A percentile compares a stretch with the other conserved stretches of the same genome.
These are phyloP conservation scores for Seiridium cupressi DNA, from an alignment of 2,329 filamentous ascomycete genomes.

Conservation along the genomic window DNA sequence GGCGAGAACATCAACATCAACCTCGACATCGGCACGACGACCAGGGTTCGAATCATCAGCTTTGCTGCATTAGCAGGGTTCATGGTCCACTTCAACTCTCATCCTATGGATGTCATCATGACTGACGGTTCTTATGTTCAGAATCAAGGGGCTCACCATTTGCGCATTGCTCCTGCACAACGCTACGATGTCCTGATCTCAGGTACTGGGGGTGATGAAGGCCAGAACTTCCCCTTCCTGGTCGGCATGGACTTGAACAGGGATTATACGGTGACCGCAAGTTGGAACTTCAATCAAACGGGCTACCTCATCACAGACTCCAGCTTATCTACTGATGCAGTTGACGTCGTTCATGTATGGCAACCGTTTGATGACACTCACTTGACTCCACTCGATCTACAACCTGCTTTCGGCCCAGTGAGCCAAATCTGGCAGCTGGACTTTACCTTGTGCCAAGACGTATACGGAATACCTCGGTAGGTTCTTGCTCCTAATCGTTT, in stretches of 20 bases:
- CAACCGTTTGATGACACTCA: conserved; percentile 61
- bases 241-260: conserved; percentile 42
- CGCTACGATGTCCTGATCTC: conserved; percentile 46
- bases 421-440: conserved; percentile 55
- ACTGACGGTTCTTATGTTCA: conserved; percentile 40
- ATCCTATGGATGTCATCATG: conserved; percentile 44
- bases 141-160: conserved; percentile 31
- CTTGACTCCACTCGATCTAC: conserved; percentile 55
- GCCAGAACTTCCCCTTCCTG: conserved; percentile 41
- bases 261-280: conserved; percentile 30
- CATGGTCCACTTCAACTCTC: conserved; percentile 42
- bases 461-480: conserved; percentile 59
- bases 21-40: conserved; percentile 40
- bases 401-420: conserved; percentile 48
- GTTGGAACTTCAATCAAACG: conserved; percentile 39
- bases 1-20: conserved; percentile 33
- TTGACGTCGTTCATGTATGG: conserved; percentile 31
- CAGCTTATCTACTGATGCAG: conserved; percentile 20
- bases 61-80: conserved; percentile 40
- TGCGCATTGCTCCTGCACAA: conserved; percentile 42
- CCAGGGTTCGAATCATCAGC: conserved; percentile 46
- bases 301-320: conserved; percentile 40
- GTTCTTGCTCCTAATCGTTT: conserved; percentile 9
- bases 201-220: conserved; percentile 32
- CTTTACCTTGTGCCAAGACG: conserved; percentile 58